A percentile compares a stretch with the other conserved stretches of the same genome.
These are phyloP conservation scores for Ramularia endophylla DNA, from an alignment of 2,329 filamentous ascomycete species.

Conservation along the genomic window DNA sequence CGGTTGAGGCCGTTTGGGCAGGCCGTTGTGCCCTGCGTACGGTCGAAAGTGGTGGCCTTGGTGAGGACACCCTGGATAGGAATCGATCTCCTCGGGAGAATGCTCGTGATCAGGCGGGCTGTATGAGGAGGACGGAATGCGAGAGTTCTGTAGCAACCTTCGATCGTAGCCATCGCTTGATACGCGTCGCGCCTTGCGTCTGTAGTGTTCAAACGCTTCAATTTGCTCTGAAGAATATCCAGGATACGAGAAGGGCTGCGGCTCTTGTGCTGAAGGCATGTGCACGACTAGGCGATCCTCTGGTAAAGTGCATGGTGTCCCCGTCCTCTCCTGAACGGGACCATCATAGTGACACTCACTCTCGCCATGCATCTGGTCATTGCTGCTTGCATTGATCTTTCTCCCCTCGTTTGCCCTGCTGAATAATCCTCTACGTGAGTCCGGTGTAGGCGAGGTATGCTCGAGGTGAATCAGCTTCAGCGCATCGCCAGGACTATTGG, in stretches of 20 bases:
- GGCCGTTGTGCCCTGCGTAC: no score
- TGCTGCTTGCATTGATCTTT: slow-evolving; percentile 14
- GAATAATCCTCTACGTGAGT: slow-evolving; percentile 12
- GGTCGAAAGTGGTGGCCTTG: no score
- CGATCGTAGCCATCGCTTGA: slow-evolving; percentile 24
- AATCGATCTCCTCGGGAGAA: no score
- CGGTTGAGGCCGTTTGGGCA: no score
- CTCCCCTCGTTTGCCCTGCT: slow-evolving; percentile 23
- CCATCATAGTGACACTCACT: background rate
- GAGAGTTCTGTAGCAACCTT: slow-evolving; percentile 8
- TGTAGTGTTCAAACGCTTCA: slow-evolving; percentile 27
- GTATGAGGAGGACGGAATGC: no score
- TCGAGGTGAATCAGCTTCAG: slow-evolving; percentile 17
- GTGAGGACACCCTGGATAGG: no score
- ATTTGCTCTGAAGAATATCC: slow-evolving; percentile 27
- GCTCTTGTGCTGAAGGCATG: slow-evolving; percentile 32
- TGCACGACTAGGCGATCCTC: slow-evolving; percentile 28
- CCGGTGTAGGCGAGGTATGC: slow-evolving; percentile 16
- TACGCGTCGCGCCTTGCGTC: slow-evolving; percentile 21
- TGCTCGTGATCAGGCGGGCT: no score
- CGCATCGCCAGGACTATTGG: slow-evolving; percentile 27
- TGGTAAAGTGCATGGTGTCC: background rate
- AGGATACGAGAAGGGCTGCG: slow-evolving; percentile 29
- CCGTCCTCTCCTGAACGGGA: background rate
- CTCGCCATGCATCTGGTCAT: slow-evolving; percentile 4